Evolutionary conservation across 73 alveolate species (phyloP), one percentile per base, ranked within the genome.

Genomic region (Urostyla sp.): DNA sequence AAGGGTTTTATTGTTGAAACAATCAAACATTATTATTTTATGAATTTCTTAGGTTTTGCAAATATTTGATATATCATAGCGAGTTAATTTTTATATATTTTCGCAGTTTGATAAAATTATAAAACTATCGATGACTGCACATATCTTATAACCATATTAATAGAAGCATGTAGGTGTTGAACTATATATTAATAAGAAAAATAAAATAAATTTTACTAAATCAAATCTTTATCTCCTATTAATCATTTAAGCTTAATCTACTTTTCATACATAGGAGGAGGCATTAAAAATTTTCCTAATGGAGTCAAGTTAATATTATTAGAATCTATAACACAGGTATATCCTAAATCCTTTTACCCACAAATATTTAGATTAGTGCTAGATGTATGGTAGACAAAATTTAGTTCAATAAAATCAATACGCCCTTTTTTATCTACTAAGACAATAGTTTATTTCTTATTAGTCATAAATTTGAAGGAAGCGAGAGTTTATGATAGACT

Each of bases 221-320:
- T n/a, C n/a, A n/a, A n/a, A n/a, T n/a, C n/a, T n/a, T n/a, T n/a
- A n/a, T n/a, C n/a, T n/a, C n/a, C n/a, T n/a, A 63, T 15, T 4
- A 57, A 57, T 10, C 11, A 5, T 23, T 63, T 32, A 6, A 73
- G 59, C 6, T 35, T 50, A 3, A 78, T 49, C 46, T 76, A 35
- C 46, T 49, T 52, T 54, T 86, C 87, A 32, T 45, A 24, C 89
- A 86, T 63, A 0, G 94, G 94, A 7, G 94, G 94, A 11, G 94
- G 94, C 59, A 86, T 86, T 48, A 74, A 50, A 3, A 86, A 50
- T 32, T 40, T 53, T 8, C 77, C 87, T 18, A 86, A 67, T 1
- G 94, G 94, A 46, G 90, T 86, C 61, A 86, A 26, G 37, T 60
- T 63, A 0, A 86, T 2, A 16, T 38, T 52, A 21, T 84, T 58